Conservation (phyloP, 345 rosid species). For the Tarenaya hassleriana region DNA sequence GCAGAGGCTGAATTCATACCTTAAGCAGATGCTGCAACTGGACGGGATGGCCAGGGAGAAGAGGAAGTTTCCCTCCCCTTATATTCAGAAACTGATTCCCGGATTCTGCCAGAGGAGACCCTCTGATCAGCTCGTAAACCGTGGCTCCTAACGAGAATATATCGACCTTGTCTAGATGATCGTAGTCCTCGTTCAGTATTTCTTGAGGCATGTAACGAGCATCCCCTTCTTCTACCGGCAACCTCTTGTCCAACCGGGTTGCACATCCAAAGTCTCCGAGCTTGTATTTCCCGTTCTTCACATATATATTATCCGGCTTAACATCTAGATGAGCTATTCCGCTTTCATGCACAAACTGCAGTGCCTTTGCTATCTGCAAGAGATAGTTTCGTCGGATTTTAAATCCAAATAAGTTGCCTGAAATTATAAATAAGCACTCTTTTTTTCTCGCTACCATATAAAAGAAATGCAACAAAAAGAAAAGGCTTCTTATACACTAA, state of each 20-base stretch:
- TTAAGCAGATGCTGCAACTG: slow-evolving; percentile 83
- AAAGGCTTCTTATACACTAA: no score
- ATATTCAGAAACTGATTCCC: slow-evolving; percentile 60
- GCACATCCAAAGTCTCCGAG: slow-evolving; percentile 99
- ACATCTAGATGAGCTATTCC: slow-evolving; percentile 96
- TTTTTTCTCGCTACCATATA: no score
- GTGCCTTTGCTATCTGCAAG: slow-evolving; percentile 79
- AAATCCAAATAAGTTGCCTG: not conserved
- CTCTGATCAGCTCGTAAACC: slow-evolving; percentile 72
- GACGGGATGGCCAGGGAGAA: slow-evolving; percentile 81
- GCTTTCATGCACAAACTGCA: slow-evolving; percentile 61
- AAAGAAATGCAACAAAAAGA: no score
- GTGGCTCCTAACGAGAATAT: slow-evolving; percentile 84
- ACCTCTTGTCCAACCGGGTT: slow-evolving; percentile 68
- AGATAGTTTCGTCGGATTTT: slow-evolving; percentile 1
- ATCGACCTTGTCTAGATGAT: slow-evolving; percentile 87
- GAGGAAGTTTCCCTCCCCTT: slow-evolving; percentile 79
- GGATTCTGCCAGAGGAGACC: slow-evolving; percentile 68
- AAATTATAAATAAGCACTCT: no score
- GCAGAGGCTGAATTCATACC: slow-evolving; percentile 35
- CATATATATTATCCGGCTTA: slow-evolving; percentile 93
- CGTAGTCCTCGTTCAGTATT: slow-evolving; percentile 76
- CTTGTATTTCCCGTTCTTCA: slow-evolving; percentile 67
- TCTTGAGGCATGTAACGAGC: slow-evolving; percentile 99
- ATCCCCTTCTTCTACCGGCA: slow-evolving; percentile 95